phyloP scores from a whole-genome alignment of 306 rosid genomes.

The Trifolium dubium region DNA sequence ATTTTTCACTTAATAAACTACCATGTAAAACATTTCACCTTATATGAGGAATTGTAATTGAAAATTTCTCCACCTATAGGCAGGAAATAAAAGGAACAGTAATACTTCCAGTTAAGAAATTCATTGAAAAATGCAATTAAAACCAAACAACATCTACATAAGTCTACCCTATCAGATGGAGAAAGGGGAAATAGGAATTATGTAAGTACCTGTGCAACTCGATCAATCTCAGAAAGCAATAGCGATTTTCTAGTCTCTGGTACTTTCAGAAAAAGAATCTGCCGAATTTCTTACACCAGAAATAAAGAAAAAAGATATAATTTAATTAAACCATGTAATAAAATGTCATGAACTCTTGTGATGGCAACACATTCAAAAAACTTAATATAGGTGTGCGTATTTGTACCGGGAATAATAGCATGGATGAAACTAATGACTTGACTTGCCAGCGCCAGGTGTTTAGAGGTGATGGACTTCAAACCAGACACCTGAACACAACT shows the following conservation, averaged over 20 bases:
- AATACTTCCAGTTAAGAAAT: constrained; percentile 20
- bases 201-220: constrained; percentile 82
- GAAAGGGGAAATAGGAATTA: constrained; percentile 2
- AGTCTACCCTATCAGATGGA: constrained; percentile 19
- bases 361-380: constrained; percentile 25
- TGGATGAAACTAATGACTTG: constrained; percentile 90
- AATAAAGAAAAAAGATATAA: constrained; percentile 48
- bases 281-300: constrained; percentile 80
- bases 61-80: constrained; percentile 17
- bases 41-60: constrained; percentile 20
- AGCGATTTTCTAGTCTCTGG: constrained; percentile 83
- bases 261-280: constrained; percentile 85
- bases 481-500: constrained; percentile 83
- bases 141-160: background rate
- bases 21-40: constrained; percentile 12
- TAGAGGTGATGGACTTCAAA: constrained; percentile 97
- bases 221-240: constrained; percentile 85
- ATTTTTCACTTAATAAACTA: constrained; percentile 11
- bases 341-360: constrained; percentile 25
- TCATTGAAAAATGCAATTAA: constrained; percentile 20
- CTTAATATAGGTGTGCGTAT: constrained; percentile 24
- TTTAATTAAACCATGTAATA: constrained; percentile 24
- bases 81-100: constrained; percentile 22
- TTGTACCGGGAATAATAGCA: constrained; percentile 84
- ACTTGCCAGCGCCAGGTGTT: constrained; percentile 98